A percentile compares a stretch with the other conserved stretches of the same genome.
phyloP scores from a whole-genome alignment of 176 grass and related monocot genomes.

The Oropetium thomaeum region DNA sequence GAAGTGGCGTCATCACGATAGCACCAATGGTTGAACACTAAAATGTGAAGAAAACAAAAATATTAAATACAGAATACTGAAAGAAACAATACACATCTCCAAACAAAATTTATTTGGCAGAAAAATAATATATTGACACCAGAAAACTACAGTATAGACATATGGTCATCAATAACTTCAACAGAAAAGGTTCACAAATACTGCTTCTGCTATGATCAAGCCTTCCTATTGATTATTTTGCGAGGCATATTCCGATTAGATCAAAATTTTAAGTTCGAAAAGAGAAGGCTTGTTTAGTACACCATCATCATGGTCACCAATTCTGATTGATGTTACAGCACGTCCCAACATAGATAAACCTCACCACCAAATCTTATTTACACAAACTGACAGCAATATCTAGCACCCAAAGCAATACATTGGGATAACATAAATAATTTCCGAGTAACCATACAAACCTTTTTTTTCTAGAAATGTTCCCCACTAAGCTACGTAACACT shows the following conservation, averaged over 20 bases:
- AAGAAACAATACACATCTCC: constrained; percentile 1
- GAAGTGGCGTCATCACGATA: constrained; percentile 94
- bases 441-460: neutral
- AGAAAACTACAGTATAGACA: neutral
- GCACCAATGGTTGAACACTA: constrained; percentile 98
- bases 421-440: neutral
- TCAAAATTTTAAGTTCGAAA: neutral
- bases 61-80: constrained; percentile 20
- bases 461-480: neutral
- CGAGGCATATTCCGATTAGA: neutral
- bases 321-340: constrained; percentile 8
- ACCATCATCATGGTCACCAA: neutral
- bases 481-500: neutral
- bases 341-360: neutral
- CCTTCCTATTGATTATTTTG: too few species aligned
- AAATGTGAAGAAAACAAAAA: constrained; percentile 24
- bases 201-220: neutral
- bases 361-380: neutral
- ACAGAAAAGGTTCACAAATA: neutral
- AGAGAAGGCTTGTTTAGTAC: neutral
- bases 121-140: neutral
- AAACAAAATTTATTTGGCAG: constrained; percentile 13
- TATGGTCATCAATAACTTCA: constrained; percentile 2
- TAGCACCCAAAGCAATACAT: constrained; percentile 22
- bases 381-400: neutral